Conservation (phyloP, 495 filamentous ascomycete species). For the Aspergillus cristatus region DNA sequence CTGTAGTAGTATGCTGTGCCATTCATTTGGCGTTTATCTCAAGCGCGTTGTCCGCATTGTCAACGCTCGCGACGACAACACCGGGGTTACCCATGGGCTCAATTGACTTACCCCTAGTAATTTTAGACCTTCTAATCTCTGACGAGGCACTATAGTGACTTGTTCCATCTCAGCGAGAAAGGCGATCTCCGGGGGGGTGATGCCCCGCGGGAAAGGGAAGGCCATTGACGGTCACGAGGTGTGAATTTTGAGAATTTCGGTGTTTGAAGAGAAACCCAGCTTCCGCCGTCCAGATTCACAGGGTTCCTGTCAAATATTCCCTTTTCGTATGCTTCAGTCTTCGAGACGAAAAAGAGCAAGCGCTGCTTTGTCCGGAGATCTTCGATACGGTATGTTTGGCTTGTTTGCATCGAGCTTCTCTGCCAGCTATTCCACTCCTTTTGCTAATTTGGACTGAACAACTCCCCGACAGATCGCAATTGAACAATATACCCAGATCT, state of each 20-base stretch:
- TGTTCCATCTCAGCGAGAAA: conserved; percentile 97
- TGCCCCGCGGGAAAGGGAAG: conserved; percentile 69
- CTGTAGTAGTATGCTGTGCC: no score
- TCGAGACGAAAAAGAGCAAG: background rate
- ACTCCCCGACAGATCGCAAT: no score
- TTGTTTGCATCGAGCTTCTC: conserved; percentile 22
- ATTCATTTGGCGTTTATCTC: no score
- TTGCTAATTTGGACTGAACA: no score
- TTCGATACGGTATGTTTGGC: conserved; percentile 9
- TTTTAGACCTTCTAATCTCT: conserved; percentile 74
- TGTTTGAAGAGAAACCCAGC: no score
- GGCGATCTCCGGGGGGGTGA: conserved; percentile 81
- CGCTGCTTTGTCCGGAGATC: conserved; percentile 25
- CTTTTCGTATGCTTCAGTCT: no score
- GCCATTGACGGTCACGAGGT: conserved; percentile 50
- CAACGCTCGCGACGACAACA: no score
- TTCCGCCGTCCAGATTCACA: no score
- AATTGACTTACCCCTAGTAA: conserved; percentile 64
- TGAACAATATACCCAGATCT: no score
- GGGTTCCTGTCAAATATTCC: no score
- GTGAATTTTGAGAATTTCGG: background rate
- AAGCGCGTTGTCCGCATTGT: no score
- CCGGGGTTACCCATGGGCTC: no score
- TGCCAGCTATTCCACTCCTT: conserved; percentile 4
- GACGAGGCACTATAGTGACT: conserved; percentile 85